Conservation (phyloP, 2,329 filamentous ascomycete species). For the Stagonosporopsis chrysanthemi region DNA sequence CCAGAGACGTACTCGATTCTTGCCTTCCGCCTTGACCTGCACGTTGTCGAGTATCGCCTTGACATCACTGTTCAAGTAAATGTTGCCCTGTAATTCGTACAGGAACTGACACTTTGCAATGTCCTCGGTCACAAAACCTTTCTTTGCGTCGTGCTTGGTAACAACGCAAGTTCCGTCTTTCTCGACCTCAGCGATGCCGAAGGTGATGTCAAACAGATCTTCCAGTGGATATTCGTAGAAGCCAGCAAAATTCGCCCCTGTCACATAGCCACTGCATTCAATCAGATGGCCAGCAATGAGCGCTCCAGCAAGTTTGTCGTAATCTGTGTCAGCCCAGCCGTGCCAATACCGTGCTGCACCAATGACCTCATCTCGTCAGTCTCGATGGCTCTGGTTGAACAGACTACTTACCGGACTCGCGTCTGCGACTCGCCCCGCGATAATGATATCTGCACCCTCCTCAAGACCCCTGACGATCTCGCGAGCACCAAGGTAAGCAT, state of each 20-base stretch:
- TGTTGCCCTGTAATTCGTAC: constrained; percentile 57
- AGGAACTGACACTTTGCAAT: constrained; percentile 53
- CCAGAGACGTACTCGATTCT: constrained; percentile 49
- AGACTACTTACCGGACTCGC: constrained; percentile 38
- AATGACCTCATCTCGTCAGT: constrained; percentile 52
- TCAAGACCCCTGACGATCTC: constrained; percentile 43
- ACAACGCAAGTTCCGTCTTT: constrained; percentile 56
- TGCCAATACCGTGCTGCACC: constrained; percentile 66
- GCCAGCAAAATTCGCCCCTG: constrained; percentile 63
- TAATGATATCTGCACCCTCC: constrained; percentile 46
- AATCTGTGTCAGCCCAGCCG: constrained; percentile 58
- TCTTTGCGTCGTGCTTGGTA: constrained; percentile 57
- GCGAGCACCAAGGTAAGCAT: constrained; percentile 61
- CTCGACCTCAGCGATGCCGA: constrained; percentile 60
- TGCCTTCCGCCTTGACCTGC: constrained; percentile 40
- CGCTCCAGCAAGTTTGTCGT: constrained; percentile 57
- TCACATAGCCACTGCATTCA: constrained; percentile 59
- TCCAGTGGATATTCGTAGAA: constrained; percentile 56
- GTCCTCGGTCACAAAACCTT: constrained; percentile 48
- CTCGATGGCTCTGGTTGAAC: too few relatives aligned
- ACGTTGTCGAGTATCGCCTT: constrained; percentile 51
- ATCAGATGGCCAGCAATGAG: constrained; percentile 55
- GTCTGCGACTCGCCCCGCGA: constrained; percentile 45
- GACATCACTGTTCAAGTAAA: constrained; percentile 57
- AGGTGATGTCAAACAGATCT: constrained; percentile 54